phyloP scores from a whole-genome alignment of 768 basidiomycete genomes.

The Harrya chromipes region DNA sequence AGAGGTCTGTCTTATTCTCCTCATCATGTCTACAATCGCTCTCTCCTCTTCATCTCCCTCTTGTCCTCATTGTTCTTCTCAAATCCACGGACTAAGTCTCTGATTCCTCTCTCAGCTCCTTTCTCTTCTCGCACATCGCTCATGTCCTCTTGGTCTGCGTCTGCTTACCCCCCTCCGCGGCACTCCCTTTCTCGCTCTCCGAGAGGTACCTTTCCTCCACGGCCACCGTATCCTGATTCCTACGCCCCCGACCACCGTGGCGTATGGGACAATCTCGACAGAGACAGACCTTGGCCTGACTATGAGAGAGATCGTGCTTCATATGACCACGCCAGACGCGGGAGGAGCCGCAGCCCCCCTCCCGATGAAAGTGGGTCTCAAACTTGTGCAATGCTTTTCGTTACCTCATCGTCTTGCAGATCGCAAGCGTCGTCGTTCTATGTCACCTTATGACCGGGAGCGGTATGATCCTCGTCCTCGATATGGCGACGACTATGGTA shows the following conservation, averaged over 20 bases:
- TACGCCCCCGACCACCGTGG: constrained; percentile 59
- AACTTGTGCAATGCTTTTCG: not conserved
- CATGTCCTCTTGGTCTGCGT: constrained; percentile 75
- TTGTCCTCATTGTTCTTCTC: constrained; percentile 46
- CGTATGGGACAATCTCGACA: constrained; percentile 69
- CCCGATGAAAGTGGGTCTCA: constrained; percentile 57
- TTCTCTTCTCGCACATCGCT: constrained; percentile 36
- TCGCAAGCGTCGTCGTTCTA: constrained; percentile 77
- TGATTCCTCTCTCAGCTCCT: constrained; percentile 46
- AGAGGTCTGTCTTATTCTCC: constrained; percentile 84
- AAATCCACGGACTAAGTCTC: constrained; percentile 43
- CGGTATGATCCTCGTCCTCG: constrained; percentile 81
- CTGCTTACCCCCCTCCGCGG: constrained; percentile 69
- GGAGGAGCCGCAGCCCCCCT: constrained; percentile 74
- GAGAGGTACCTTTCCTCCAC: constrained; percentile 48
- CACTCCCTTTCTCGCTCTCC: constrained; percentile 84
- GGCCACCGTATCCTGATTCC: constrained; percentile 55
- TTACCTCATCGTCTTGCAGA: constrained; percentile 34
- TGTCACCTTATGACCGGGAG: constrained; percentile 74
- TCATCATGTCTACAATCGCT: constrained; percentile 75
- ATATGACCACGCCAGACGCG: constrained; percentile 68
- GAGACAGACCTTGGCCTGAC: constrained; percentile 62
- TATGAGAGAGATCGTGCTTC: constrained; percentile 68
- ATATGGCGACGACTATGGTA: constrained; percentile 81
- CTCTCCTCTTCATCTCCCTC: constrained; percentile 61